Percentiles rank a stretch among this genome's conserved stretches.
phyloP scores from a whole-genome alignment of 2,329 filamentous ascomycete genomes.

The Fusarium decemcellulare region DNA sequence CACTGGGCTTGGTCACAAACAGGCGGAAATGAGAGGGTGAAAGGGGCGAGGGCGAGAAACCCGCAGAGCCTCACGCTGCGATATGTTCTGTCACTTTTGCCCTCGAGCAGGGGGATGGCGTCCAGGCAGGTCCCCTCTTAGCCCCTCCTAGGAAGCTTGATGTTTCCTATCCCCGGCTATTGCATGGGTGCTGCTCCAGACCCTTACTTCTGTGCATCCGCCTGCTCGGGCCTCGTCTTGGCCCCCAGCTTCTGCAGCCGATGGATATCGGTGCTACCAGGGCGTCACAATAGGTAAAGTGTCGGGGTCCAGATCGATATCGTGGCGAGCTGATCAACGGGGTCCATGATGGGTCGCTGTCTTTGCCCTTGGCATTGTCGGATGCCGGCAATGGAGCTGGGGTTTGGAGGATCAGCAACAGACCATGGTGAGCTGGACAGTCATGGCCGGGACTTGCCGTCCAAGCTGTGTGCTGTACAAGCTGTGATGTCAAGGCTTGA shows the following conservation, averaged over 20 bases:
- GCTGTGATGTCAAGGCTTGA: too few relatives aligned
- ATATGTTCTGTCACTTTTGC: neutral
- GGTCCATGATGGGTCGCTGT: neutral
- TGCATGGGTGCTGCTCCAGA: neutral
- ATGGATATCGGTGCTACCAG: neutral
- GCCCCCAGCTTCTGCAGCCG: neutral
- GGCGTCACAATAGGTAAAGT: neutral
- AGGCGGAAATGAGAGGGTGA: neutral
- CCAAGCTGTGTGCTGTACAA: too few relatives aligned
- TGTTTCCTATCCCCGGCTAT: neutral
- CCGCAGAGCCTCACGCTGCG: too few relatives aligned
- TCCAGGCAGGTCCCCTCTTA: neutral
- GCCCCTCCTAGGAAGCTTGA: neutral
- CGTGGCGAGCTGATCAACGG: conserved; percentile 2
- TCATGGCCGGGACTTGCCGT: too few relatives aligned
- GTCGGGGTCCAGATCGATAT: neutral
- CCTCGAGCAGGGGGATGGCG: neutral
- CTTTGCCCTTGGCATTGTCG: neutral
- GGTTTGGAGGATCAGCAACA: neutral
- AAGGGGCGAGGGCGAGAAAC: neutral
- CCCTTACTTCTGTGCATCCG: neutral
- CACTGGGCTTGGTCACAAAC: neutral
- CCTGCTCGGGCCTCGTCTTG: conserved; percentile 5
- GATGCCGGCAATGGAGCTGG: neutral
- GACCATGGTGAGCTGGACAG: too few relatives aligned